Base-by-base conservation (phyloP, 805 yeast genomes). In the Zygotorulaspora florentina region DNA sequence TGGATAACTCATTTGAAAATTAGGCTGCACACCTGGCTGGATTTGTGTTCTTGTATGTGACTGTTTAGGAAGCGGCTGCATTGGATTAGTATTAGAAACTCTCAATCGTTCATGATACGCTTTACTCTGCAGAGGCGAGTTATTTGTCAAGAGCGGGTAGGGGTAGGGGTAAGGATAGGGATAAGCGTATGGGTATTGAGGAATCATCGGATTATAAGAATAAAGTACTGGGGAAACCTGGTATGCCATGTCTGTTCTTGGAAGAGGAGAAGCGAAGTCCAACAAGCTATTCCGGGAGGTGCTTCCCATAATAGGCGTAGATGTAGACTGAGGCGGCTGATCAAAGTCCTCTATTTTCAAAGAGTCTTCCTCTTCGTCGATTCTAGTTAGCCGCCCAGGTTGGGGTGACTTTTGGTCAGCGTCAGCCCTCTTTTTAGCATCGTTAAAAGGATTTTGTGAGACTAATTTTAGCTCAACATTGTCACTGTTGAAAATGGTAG, bases 241-340 rank as follows among this genome's bases (percentile, higher is more conserved):
- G 10, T 37, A 34, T 4, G 37, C 29, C 28, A 15, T 31, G 27
- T 35, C 37, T 13, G 30, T 17, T 26, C 28, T 15, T 20, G 25
- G 25, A 17, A 33, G 20, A 2, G 43, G 43, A 13, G 40, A 39
- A 11, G 23, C 25, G 7, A 39, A 13, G 20, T 33, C 20, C 20
- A 8, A 18, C 16, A 33, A 33, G 12, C 37, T 30, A 26, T 4
- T 25, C 42, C 34, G 15, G 11, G 39, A 28, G n/a, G 34, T 15
- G 8, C 29, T 40, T 26, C 23, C 30, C 35, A 8, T 28, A 2
- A 49, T 36, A n/a, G 66, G 66, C 10, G 66, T 62, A 2, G 66
- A 62, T 3, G 66, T 62, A 2, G 62, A 58, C 18, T 60, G 54
- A 13, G 66, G 66, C 3, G 65, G 64, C 48, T 58, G 61, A 38